Evolutionary conservation across 106 monocot genomes (phyloP), one percentile per base, ranked within the genome.

Genomic region (Platanthera zijinensis): DNA sequence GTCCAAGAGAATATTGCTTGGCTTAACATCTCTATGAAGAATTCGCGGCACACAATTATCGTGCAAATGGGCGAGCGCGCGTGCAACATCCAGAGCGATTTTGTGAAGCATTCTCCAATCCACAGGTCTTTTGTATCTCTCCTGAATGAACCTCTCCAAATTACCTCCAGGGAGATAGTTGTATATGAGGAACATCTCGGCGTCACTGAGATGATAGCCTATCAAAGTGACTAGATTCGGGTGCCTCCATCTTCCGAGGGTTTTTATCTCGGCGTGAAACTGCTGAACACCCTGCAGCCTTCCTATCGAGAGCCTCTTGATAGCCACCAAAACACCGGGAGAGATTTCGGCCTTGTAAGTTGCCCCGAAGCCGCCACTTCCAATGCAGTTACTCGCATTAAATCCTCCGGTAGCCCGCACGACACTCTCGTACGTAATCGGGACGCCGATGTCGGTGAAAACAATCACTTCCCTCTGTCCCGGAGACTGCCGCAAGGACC

Each of bases 31-130:
- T 7, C 92, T 80, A 76, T 92, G 88, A 53, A 92, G 86, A 56
- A 92, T 92, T 17, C 92, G 86, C 0, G 89, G 92, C 1, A 86
- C 86, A 66, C 91, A 91, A 47, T 82, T 78, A 51, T 92, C 86
- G 18, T 92, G 92, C n/a, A 90, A 78, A 59, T 90, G 87, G 69
- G 90, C 83, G 50, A 90, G 87, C 47, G 90, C 90, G 8, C 85
- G 74, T 1, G 90, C 90, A 69, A 99, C 80, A 78, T 99, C 94
- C 30, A 94, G 73, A 57, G 99, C 99, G 69, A 99, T 99, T 74
- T 94, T 94, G 82, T 94, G 94, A 81, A 99, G 94, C 91, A 91
- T 94, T 82, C 86, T 88, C 94, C 92, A 89, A 70, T 86, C 84
- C 3, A 89, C 66, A n/a, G 84, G 76, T 67, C 86, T 78, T 63